Evolutionary conservation across 805 yeast genomes (phyloP).

Genomic region (Lipomyces sp.): DNA sequence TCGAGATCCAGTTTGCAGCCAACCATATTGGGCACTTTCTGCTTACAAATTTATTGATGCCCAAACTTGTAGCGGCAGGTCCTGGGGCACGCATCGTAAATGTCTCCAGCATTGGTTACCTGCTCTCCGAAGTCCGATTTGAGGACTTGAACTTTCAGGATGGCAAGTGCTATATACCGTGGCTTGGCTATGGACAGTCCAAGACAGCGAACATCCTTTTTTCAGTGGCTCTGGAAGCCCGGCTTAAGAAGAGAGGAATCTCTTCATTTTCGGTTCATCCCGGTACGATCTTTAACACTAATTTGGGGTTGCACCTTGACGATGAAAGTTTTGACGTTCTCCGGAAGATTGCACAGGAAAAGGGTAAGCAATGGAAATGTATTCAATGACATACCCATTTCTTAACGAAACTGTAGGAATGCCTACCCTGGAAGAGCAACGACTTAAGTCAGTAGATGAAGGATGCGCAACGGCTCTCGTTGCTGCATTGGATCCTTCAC

Average conservation of each 20-base stretch:
- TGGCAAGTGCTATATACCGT: neutral
- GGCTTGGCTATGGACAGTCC: neutral
- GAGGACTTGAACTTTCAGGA: neutral
- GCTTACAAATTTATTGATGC: neutral
- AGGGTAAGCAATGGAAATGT: no score
- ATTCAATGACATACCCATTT: no score
- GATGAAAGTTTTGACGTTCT: neutral
- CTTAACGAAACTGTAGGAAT: no score
- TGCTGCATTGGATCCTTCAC: neutral
- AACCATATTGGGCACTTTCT: conserved; percentile 6
- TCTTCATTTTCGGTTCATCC: neutral
- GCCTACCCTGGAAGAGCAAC: neutral
- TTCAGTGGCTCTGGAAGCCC: neutral
- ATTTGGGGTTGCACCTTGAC: neutral
- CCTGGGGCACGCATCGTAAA: neutral
- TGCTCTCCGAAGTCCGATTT: no score
- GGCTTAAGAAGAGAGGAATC: neutral
- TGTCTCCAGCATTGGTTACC: neutral
- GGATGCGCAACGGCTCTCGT: neutral
- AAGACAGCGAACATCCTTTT: neutral
- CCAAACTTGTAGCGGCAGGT: neutral
- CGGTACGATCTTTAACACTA: neutral
- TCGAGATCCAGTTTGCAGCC: conserved; percentile 1
- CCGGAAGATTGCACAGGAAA: no score
- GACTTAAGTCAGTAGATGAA: neutral